Base-by-base conservation (phyloP, 257 asterid genomes). In the Thymus quinquecostatus region DNA sequence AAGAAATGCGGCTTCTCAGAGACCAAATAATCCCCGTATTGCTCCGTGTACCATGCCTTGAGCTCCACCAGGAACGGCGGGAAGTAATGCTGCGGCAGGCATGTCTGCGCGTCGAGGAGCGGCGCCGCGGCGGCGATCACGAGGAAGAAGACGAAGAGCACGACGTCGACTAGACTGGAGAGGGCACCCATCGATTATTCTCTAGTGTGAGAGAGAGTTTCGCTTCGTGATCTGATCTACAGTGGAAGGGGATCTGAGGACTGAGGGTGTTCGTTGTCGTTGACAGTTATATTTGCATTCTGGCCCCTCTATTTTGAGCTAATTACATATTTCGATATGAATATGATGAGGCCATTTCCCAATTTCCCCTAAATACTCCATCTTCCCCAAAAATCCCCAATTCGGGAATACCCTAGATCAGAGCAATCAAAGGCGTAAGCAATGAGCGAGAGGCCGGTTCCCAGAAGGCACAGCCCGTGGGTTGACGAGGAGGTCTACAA, bases 381-480 rank as follows among this genome's bases (percentile, higher is more conserved):
- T 43, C 3, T 66, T 12, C 3, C 12, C 6, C 10, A 27, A 55
- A 60, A 74, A 48, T 41, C 50, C 74, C 77, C 66, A 40, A 65
- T 21, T 50, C 48, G 49, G 56, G 21, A 66, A 70, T 48, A 81
- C 81, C 80, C 21, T 67, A 54, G 41, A 51, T 64, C 60, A 36
- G 28, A 60, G 47, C 64, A 27, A 47, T 60, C 60, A 50, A 67
- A 21, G 21, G 71, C 60, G 59, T 60, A 76, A 64, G 72, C 77
- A 70, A 94, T 95, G 99, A 92, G 99, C 57, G 95, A 86, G 61
- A 84, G 96, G 75, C 86, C 99, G 12, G 97, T 95, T 9, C 98
- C 98, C 4, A 79, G 98, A 78, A 92, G 98, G 79, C 97, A 92
- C 84, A 89, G 97, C 71, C 99, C 99, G 47, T 92, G 98, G 98